These are phyloP conservation scores for Boechera stricta DNA, from an alignment of 345 rosid species.

Conservation along the genomic window DNA sequence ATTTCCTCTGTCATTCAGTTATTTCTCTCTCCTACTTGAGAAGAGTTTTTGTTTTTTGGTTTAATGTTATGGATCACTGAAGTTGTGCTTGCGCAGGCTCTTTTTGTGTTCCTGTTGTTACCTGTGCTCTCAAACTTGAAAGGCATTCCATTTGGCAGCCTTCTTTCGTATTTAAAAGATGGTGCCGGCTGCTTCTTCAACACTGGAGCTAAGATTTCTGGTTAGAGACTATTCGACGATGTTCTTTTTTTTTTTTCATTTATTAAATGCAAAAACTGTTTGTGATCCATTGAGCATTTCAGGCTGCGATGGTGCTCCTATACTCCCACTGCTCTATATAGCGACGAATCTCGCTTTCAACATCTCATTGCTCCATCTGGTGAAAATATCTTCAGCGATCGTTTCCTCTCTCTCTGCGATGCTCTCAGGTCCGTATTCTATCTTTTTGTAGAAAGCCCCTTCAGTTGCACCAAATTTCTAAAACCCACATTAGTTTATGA, in stretches of 20 bases:
- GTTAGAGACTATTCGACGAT: conserved; percentile 47
- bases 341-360: conserved; percentile 75
- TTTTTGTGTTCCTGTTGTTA: conserved; percentile 73
- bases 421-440: conserved; percentile 62
- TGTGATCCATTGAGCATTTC: conserved; percentile 37
- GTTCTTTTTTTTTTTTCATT: no score
- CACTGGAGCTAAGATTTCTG: conserved; percentile 56
- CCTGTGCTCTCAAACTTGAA: conserved; percentile 82
- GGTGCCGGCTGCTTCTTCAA: conserved; percentile 89
- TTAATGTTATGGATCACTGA: conserved; percentile 6
- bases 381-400: conserved; percentile 77
- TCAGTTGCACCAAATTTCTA: not conserved
- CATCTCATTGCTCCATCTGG: conserved; percentile 70
- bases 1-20: conserved; percentile 7
- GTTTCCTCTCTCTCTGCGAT: conserved; percentile 70
- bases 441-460: conserved; percentile 22
- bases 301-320: conserved; percentile 81
- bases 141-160: conserved; percentile 74
- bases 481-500: conserved; percentile 8
- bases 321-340: conserved; percentile 77
- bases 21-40: not conserved
- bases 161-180: conserved; percentile 69
- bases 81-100: conserved; percentile 61
- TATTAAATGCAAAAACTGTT: not conserved
- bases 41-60: not conserved